Evolutionary conservation across 106 monocot species (phyloP).

Genomic region (Dendrobium chrysotoxum): DNA sequence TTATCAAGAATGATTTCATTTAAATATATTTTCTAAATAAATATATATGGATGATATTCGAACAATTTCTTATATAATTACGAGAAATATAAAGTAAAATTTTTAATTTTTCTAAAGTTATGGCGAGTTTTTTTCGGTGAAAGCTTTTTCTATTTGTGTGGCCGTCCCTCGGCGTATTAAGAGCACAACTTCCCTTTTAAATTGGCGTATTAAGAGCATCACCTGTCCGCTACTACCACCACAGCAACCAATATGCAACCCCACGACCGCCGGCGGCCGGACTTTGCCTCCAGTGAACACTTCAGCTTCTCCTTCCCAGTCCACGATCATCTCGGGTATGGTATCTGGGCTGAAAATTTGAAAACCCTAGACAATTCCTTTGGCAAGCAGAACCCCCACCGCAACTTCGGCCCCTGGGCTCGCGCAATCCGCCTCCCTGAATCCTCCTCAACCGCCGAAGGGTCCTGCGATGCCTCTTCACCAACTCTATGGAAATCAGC

Average conservation of each 20-base stretch:
- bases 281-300: background rate
- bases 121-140: too few relatives aligned
- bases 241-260: background rate
- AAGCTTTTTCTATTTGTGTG: too few relatives aligned
- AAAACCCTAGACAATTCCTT: conserved; percentile 14
- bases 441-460: background rate
- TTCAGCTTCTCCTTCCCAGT: background rate
- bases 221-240: background rate
- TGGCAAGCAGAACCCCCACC: background rate
- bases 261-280: background rate
- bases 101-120: too few relatives aligned
- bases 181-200: too few relatives aligned
- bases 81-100: too few relatives aligned
- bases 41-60: too few relatives aligned
- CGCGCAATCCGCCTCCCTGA: conserved; percentile 1
- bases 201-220: too few relatives aligned
- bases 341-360: background rate
- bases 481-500: conserved; percentile 28
- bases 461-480: conserved; percentile 13
- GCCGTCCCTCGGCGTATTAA: background rate
- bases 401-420: conserved; percentile 24
- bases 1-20: too few relatives aligned
- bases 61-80: too few relatives aligned
- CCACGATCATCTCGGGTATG: background rate
- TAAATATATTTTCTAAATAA: too few relatives aligned